Evolutionary conservation across 129 eudicot genomes (phyloP), one percentile per base, ranked within the genome.

Genomic region (Oenanthe sinensis): DNA sequence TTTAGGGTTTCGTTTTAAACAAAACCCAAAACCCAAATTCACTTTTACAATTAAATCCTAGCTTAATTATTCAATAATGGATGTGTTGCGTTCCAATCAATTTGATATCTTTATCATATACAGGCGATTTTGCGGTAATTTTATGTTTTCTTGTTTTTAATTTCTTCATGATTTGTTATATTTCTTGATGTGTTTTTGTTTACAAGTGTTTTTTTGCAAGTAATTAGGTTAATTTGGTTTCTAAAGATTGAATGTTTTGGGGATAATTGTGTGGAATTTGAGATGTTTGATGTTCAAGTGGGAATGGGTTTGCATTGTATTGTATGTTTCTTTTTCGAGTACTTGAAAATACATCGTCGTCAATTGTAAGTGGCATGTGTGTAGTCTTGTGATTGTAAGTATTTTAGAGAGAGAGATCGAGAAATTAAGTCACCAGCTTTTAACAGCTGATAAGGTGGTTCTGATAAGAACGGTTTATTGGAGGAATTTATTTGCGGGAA

Each of bases 101-200:
- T 74, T 78, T 40, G 82, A 79, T 78, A 83, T 83, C 82, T 78
- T 83, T 48, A 75, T 78, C 9, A 74, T 74, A 14, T 83, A 83
- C 69, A 71, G 76, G 14, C 82, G 79, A 58, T 83, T 54, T 44
- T 71, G 79, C 22, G 85, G 85, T 83, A 83, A 78, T 20, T 26
- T 72, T 14, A 48, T 52, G 2, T 4, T 76, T 52, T 10, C 33
- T 22, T 73, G 76, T 13, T 74, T 17, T 1, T 70, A 1, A 42
- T 72, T 6, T 43, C 2, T 46, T 45, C 10, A 28, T 45, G 22
- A 0, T 13, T 24, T 13, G 16, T 74, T 43, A 4, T 74, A 24
- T 24, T 46, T 46, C 17, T 74, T n/a, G 26, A 24, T 45, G 8
- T 37, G 16, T 69, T 37, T 4, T 16, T 6, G 14, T 15, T 17